Base-by-base conservation (phyloP, 176 grass and related monocot species). In the Miscanthus lutarioriparius region DNA sequence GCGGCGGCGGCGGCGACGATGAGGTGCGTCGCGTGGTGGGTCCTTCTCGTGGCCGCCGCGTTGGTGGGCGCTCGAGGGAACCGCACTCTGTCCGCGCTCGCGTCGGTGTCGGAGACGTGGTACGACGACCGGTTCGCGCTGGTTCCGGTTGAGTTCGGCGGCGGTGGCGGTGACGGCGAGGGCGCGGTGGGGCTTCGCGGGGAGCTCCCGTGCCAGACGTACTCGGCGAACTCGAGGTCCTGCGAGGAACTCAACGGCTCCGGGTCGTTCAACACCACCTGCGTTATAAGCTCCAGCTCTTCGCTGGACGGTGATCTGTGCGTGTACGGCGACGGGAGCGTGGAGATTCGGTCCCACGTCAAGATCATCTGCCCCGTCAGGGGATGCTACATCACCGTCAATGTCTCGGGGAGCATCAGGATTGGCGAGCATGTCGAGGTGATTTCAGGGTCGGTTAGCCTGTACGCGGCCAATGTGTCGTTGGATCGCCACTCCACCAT, bases 201-300 rank as follows among this genome's bases (percentile, higher is more conserved):
- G 41, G 78, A 66, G 54, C 45, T 84, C 32, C 70, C 49, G 19
- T 90, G 89, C 69, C 17, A 40, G 62, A 25, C 8, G 10, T 58
- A 86, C 54, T 43, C 89, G 8, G 77, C 68, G 17, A 87, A 56
- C 82, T 84, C 96, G n/a, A 85, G 40, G 23, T 89, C 96, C 41
- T 96, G 96, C 80, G 54, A 86, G 45, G 89, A 92, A 49, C n/a
- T 99, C 36, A 91, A 95, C 4, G 96, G 96, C 5, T 64, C 91
- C 23, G 96, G 96, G 7, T 92, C 96, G 30, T 87, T 99, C 39
- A 83, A 92, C 85, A 80, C 80, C 3, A 80, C 88, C 63, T 99
- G 96, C 70, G 76, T 92, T 51, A 84, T 99, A 36, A 78, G 80
- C 64, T 82, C 96, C 17, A 90, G 82, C 85, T 63, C 90, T 48